phyloP scores from a whole-genome alignment of 192 early-diverging fungal genomes.

The Podila horticola region DNA sequence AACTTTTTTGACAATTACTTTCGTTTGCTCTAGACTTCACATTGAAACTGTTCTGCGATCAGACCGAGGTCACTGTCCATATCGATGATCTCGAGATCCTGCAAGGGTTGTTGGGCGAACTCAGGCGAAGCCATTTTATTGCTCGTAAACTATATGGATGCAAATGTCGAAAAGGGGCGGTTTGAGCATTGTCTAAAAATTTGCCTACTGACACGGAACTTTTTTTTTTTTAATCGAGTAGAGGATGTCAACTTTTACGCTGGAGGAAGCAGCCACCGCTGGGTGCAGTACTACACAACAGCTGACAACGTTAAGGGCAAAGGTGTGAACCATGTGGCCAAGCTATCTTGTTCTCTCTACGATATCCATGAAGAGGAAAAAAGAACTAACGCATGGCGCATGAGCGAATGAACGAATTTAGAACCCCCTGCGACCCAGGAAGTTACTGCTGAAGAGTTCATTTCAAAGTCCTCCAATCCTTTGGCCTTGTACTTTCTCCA shows the following conservation, averaged over 20 bases:
- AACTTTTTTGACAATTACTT: not conserved
- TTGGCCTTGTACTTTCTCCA: constrained; percentile 45
- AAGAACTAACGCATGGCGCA: no score
- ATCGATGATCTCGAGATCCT: constrained; percentile 38
- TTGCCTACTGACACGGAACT: not conserved
- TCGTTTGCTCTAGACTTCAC: constrained; percentile 31
- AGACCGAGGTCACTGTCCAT: constrained; percentile 34
- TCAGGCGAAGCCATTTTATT: constrained; percentile 41
- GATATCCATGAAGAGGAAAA: no score
- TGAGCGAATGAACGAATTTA: not conserved
- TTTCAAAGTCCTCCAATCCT: constrained; percentile 28
- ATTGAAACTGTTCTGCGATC: constrained; percentile 39
- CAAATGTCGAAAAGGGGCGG: not conserved
- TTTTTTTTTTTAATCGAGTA: not conserved
- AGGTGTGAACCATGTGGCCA: constrained; percentile 1
- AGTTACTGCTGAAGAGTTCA: constrained; percentile 36
- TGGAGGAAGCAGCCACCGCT: constrained; percentile 50
- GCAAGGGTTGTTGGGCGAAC: constrained; percentile 38
- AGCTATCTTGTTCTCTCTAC: no score
- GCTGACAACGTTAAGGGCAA: constrained; percentile 11
- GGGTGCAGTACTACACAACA: constrained; percentile 50
- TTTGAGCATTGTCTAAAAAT: not conserved
- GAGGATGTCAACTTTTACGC: constrained; percentile 53
- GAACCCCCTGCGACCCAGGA: not conserved
- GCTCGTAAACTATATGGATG: constrained; percentile 16